phyloP scores from a whole-genome alignment of 2,329 filamentous ascomycete genomes.

The Trichophyton mentagrophytes region DNA sequence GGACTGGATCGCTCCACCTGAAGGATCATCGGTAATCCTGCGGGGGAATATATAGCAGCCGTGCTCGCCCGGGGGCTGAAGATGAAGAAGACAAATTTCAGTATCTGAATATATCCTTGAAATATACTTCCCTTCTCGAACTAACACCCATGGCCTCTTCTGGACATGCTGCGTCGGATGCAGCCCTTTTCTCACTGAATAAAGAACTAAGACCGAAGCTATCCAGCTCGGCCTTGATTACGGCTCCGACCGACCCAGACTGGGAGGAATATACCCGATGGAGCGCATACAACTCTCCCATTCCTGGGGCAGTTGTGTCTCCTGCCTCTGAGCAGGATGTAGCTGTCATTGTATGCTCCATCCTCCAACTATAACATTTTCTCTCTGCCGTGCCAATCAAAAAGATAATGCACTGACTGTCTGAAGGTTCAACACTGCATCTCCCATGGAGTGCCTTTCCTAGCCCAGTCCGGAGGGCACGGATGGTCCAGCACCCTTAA shows the following conservation, averaged over 20 bases:
- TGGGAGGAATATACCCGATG: neutral
- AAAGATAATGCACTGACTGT: no score
- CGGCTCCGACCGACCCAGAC: neutral
- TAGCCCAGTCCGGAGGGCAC: slow-evolving; percentile 42
- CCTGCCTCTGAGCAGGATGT: neutral
- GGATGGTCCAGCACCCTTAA: slow-evolving; percentile 40
- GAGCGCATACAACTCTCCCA: neutral
- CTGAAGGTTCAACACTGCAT: slow-evolving; percentile 38
- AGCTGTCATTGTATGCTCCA: neutral
- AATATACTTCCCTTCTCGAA: neutral
- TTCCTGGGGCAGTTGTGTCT: neutral
- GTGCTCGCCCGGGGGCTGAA: neutral
- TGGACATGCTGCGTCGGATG: neutral
- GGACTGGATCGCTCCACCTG: neutral
- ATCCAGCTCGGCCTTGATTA: neutral
- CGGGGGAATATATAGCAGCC: neutral
- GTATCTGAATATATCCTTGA: neutral
- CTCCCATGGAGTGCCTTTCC: slow-evolving; percentile 36
- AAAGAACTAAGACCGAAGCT: neutral
- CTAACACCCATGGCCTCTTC: neutral
- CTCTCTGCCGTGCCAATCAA: neutral
- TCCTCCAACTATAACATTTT: neutral
- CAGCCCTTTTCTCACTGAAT: neutral
- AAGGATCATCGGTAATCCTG: neutral
- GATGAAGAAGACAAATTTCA: neutral